Base-by-base conservation (phyloP, 2,329 filamentous ascomycete species). In the Exophiala sp. region DNA sequence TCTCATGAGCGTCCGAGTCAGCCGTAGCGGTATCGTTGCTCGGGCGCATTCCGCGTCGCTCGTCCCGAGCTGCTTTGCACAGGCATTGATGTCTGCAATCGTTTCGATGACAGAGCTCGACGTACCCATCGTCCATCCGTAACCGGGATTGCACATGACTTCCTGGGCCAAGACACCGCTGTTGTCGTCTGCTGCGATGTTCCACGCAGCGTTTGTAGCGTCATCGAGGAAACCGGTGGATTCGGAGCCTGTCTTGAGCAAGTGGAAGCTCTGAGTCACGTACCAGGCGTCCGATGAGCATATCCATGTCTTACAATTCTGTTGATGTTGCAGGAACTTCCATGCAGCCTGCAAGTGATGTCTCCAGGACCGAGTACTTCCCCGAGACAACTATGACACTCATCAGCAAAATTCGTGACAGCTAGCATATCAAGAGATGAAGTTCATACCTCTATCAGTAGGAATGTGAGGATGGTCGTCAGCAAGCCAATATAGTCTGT, bases 221-320 rank as follows among this genome's bases (percentile, higher is more conserved):
- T 39, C 35, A 3, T 36, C 9, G 11, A 34, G 7, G 12, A 21
- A 20, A 12, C 18, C 18, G 7, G 32, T 20, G 18, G 46, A 35
- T 3, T 40, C 46, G 3, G 33, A 39, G 12, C 35, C 33, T 12
- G 35, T 48, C 35, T 35, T 48, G 16, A 48, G 35, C 46, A 48
- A 34, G 33, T 40, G 35, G 33, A 38, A 48, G 35, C 46, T 48
- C 33, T 48, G 46, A 18, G 46, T 48, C 4, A 48, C 46, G 21
- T 48, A 48, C 46, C 46, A 48, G 14, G 46, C 46, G 18, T 48
- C 46, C 16, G 32, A 16, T 10, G 46, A 48, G 16, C 18, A 11
- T 9, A 12, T 11, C 46, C 46, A 48, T 3, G 32, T 18, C 9
- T 36, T 21, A 7, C 3, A 24, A 2, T 34, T 12, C 18, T 35